Percentiles rank a stretch among this genome's conserved stretches.
These are phyloP conservation scores for Blastomyces parvus DNA, from an alignment of 2,329 filamentous ascomycete species.

Conservation along the genomic window DNA sequence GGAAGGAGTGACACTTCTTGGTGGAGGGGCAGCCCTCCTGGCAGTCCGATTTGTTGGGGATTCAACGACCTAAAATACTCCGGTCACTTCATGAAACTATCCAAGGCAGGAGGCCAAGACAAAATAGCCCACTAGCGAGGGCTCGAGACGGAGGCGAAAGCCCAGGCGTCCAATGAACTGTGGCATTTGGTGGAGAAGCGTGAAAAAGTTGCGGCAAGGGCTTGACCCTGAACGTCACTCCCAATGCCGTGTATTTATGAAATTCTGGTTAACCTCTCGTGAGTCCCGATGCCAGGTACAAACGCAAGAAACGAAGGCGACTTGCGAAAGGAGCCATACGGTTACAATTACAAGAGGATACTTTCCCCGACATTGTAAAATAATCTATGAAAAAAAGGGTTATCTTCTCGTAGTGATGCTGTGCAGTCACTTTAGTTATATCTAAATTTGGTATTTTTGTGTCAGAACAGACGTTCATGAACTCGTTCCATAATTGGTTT, in stretches of 20 bases:
- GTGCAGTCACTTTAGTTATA: neutral
- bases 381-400: neutral
- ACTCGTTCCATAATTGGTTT: slow-evolving; percentile 15
- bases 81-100: neutral
- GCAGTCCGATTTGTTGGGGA: neutral
- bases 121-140: neutral
- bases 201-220: neutral
- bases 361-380: neutral
- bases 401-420: neutral
- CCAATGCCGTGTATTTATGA: no score
- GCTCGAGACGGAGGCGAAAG: neutral
- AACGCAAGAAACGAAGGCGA: no score
- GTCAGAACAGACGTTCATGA: neutral
- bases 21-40: neutral
- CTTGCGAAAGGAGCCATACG: neutral
- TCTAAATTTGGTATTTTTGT: neutral
- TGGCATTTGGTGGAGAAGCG: neutral
- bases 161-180: neutral
- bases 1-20: neutral
- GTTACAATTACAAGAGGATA: neutral
- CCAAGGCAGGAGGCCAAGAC: neutral
- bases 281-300: no score
- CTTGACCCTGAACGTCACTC: neutral
- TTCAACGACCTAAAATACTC: neutral
- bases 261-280: no score